These are phyloP conservation scores for Colletotrichum musicola DNA, from an alignment of 2,329 filamentous ascomycete species.

Conservation along the genomic window DNA sequence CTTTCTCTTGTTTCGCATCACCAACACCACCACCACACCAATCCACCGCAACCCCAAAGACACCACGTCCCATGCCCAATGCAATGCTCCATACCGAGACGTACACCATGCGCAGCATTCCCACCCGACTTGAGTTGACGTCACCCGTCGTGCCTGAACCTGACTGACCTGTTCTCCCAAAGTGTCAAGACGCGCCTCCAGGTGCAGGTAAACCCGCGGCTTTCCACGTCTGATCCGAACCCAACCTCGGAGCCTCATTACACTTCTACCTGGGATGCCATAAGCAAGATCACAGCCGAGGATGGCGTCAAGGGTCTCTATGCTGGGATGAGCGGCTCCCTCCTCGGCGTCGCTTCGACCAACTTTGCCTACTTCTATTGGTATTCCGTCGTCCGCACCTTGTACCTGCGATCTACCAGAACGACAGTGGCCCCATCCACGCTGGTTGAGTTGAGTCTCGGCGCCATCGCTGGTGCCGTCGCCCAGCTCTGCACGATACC, in stretches of 20 bases:
- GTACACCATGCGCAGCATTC: too few relatives aligned
- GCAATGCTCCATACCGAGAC: too few relatives aligned
- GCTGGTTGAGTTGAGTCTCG: conserved; percentile 83
- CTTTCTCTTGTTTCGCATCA: neutral
- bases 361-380: conserved; percentile 99
- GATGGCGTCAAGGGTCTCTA: conserved; percentile 90
- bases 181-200: conserved; percentile 97
- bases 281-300: conserved; percentile 82
- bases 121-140: too few relatives aligned
- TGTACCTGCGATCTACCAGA: conserved; percentile 77
- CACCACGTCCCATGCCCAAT: neutral
- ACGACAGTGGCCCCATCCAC: conserved; percentile 74
- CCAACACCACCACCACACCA: neutral
- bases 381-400: conserved; percentile 88
- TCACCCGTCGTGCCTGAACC: conserved; percentile 15
- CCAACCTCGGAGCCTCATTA: conserved; percentile 77
- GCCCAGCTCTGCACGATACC: conserved; percentile 98
- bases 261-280: conserved; percentile 87
- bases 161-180: conserved; percentile 36
- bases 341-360: conserved; percentile 93
- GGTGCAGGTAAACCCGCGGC: conserved; percentile 83
- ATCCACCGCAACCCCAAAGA: neutral
- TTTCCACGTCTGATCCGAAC: conserved; percentile 56
- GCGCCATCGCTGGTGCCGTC: conserved; percentile 88
- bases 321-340: conserved; percentile 85